phyloP scores from a whole-genome alignment of 306 rosid genomes.

The Inga laurina region DNA sequence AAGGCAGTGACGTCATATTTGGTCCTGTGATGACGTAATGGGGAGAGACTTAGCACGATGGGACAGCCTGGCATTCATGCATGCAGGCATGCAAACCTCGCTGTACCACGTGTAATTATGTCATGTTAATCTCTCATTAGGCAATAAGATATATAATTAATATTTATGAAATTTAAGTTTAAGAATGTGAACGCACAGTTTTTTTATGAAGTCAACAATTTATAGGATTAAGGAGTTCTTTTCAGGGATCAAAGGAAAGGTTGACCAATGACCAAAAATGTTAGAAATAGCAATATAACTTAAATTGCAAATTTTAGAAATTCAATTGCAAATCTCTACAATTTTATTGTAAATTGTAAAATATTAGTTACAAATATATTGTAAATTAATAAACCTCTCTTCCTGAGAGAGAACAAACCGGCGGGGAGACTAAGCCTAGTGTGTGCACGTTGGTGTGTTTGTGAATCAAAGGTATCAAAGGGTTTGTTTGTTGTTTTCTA shows the following conservation, averaged over 20 bases:
- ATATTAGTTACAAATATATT: too few relatives aligned
- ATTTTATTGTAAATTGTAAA: too few relatives aligned
- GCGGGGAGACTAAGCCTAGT: too few relatives aligned
- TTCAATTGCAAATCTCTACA: too few relatives aligned
- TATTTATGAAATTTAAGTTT: too few relatives aligned
- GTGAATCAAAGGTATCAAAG: too few relatives aligned
- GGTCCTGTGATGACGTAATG: neutral
- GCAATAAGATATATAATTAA: neutral
- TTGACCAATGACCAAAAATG: neutral
- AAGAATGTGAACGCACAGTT: neutral
- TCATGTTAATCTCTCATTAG: neutral
- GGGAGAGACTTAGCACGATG: neutral
- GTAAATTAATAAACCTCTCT: too few relatives aligned
- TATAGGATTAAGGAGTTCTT: neutral
- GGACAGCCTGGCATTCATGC: neutral
- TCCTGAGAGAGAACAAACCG: too few relatives aligned
- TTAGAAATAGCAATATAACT: too few relatives aligned
- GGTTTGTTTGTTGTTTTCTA: too few relatives aligned
- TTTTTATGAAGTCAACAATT: neutral
- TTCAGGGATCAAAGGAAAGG: neutral
- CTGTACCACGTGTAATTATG: neutral
- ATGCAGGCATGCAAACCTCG: neutral
- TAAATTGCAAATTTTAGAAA: too few relatives aligned
- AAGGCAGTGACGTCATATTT: neutral
- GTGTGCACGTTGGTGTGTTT: too few relatives aligned